Conservation (phyloP, 331 rosid species). For the Arachis monticola region DNA sequence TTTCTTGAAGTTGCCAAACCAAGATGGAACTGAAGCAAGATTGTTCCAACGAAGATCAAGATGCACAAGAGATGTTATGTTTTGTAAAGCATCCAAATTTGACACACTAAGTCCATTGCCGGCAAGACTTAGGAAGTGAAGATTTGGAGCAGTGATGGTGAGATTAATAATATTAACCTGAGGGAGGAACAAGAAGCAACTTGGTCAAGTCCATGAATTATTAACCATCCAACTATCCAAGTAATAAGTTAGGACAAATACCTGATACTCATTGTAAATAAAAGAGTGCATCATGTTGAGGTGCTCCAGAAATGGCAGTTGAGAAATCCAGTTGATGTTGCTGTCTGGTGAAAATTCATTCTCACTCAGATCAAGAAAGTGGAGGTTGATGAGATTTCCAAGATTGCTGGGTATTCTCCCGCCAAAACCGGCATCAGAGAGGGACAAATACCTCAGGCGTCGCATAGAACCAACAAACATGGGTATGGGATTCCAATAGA, state of each 20-base stretch:
- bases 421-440: no score
- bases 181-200: background rate
- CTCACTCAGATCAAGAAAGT: no score
- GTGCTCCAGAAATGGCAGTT: no score
- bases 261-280: background rate
- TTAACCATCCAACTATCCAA: background rate
- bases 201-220: conserved; percentile 4
- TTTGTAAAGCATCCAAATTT: background rate
- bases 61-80: conserved; percentile 6
- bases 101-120: background rate
- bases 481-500: no score
- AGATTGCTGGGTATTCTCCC: no score
- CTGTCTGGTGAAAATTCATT: no score
- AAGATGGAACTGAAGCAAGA: conserved; percentile 20
- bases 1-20: background rate
- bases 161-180: background rate
- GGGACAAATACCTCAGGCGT: no score
- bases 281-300: no score
- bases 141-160: background rate
- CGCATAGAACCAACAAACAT: no score
- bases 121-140: background rate
- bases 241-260: background rate
- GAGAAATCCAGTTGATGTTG: no score
- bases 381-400: no score
- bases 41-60: conserved; percentile 13